Percentiles rank a stretch among this genome's conserved stretches.
Conservation (phyloP, 805 yeast genomes). For the Candida vaughaniae region DNA sequence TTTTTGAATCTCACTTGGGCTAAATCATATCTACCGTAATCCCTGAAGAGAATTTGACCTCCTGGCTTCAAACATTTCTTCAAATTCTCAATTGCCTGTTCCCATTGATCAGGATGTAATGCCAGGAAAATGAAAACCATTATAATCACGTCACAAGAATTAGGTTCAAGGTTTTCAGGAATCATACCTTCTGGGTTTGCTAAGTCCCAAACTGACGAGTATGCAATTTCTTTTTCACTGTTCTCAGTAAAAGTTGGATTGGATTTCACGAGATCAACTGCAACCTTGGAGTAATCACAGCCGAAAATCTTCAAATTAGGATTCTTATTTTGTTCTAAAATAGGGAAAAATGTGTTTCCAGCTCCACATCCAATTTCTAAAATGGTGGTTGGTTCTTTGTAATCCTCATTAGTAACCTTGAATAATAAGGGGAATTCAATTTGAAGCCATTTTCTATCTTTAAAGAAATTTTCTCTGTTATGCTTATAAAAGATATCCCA, state of each 20-base stretch:
- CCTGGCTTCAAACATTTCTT: conserved; percentile 83
- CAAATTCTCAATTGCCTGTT: conserved; percentile 70
- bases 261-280: conserved; percentile 78
- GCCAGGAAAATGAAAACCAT: conserved; percentile 96
- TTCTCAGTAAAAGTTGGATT: conserved; percentile 60
- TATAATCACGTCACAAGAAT: conserved; percentile 87
- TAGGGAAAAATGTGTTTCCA: conserved; percentile 94
- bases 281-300: conserved; percentile 86
- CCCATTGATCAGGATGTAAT: conserved; percentile 89
- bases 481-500: conserved; percentile 95
- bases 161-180: conserved; percentile 82
- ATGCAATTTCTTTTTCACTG: conserved; percentile 50
- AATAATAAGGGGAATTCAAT: conserved; percentile 89
- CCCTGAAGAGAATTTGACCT: conserved; percentile 84
- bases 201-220: conserved; percentile 93
- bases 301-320: conserved; percentile 73
- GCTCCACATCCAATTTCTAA: conserved; percentile 98
- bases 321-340: conserved; percentile 78
- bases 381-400: conserved; percentile 68
- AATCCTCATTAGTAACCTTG: conserved; percentile 65
- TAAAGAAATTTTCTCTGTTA: conserved; percentile 90
- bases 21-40: conserved; percentile 92
- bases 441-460: conserved; percentile 94
- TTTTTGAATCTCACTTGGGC: conserved; percentile 94
- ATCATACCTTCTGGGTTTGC: conserved; percentile 68